These are phyloP conservation scores for Pyrenophora teres DNA, from an alignment of 2,329 filamentous ascomycete species.

Conservation along the genomic window DNA sequence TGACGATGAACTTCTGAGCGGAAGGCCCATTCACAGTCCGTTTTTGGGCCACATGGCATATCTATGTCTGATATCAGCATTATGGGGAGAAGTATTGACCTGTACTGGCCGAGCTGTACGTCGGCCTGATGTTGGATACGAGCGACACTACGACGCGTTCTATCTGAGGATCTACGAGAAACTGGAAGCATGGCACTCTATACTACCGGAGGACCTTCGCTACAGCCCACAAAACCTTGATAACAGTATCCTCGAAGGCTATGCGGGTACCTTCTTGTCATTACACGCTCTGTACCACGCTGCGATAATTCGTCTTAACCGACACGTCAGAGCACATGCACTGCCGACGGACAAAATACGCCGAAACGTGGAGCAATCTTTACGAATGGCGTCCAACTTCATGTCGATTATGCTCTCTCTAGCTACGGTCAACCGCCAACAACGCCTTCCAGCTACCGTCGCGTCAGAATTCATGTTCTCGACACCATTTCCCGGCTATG, in stretches of 20 bases:
- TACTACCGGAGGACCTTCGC: constrained; percentile 60
- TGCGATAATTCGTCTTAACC: constrained; percentile 67
- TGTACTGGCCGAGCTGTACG: constrained; percentile 61
- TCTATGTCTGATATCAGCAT: constrained; percentile 64
- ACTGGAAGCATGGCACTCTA: constrained; percentile 63
- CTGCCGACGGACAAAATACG: constrained; percentile 34
- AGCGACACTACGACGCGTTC: constrained; percentile 55
- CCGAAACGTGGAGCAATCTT: constrained; percentile 40
- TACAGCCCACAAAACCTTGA: constrained; percentile 64
- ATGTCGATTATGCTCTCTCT: constrained; percentile 42
- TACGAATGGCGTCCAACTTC: constrained; percentile 37
- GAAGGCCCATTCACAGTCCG: constrained; percentile 38
- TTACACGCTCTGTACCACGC: constrained; percentile 71
- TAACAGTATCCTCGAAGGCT: constrained; percentile 58
- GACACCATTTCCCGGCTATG: constrained; percentile 64
- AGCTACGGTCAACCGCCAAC: constrained; percentile 32
- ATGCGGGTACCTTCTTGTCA: constrained; percentile 63
- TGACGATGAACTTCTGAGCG: constrained; percentile 56
- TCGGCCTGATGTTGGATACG: constrained; percentile 51
- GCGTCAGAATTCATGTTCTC: constrained; percentile 51
- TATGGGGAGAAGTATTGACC: constrained; percentile 69
- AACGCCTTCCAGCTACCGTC: constrained; percentile 31
- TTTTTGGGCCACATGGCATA: constrained; percentile 60
- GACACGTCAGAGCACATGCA: constrained; percentile 53
- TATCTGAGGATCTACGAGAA: constrained; percentile 58